These are phyloP conservation scores for Ophiostoma quercus DNA, from an alignment of 2,329 filamentous ascomycete species.

Conservation along the genomic window DNA sequence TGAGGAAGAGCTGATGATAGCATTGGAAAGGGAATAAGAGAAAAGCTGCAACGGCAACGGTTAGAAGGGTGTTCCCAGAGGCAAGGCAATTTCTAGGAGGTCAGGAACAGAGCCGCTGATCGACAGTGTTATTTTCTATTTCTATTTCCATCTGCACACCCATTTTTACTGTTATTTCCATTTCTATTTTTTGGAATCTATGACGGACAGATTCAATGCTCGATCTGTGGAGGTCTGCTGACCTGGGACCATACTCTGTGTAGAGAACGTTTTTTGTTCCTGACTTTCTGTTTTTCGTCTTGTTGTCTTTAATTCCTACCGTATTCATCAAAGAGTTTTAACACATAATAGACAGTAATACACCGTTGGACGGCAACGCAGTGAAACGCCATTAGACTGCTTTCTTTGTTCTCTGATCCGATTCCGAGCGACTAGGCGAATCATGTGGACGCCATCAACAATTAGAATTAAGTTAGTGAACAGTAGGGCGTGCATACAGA, in stretches of 20 bases:
- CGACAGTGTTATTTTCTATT: slow-evolving; percentile 6
- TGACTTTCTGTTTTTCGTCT: background rate
- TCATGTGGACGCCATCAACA: background rate
- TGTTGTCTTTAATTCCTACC: background rate
- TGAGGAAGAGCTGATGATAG: background rate
- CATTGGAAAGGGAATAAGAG: background rate
- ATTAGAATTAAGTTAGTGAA: background rate
- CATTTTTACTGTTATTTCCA: too few species aligned
- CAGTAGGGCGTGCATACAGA: background rate
- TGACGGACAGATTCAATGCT: background rate
- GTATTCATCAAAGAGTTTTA: background rate
- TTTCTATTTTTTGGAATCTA: background rate
- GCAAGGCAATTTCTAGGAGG: background rate
- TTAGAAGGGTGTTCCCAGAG: background rate
- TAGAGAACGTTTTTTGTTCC: background rate
- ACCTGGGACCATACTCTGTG: background rate
- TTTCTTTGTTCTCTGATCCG: background rate
- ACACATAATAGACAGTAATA: too few species aligned
- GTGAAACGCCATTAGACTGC: background rate
- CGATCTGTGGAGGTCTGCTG: background rate
- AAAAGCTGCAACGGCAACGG: too few species aligned
- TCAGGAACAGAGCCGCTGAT: background rate
- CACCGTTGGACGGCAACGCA: slow-evolving; percentile 7
- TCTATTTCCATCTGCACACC: background rate
- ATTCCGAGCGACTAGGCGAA: background rate